Percentiles rank a stretch among this genome's conserved stretches.
phyloP scores from a whole-genome alignment of 2,329 filamentous ascomycete species.

The Pyrenochaeta sp. region DNA sequence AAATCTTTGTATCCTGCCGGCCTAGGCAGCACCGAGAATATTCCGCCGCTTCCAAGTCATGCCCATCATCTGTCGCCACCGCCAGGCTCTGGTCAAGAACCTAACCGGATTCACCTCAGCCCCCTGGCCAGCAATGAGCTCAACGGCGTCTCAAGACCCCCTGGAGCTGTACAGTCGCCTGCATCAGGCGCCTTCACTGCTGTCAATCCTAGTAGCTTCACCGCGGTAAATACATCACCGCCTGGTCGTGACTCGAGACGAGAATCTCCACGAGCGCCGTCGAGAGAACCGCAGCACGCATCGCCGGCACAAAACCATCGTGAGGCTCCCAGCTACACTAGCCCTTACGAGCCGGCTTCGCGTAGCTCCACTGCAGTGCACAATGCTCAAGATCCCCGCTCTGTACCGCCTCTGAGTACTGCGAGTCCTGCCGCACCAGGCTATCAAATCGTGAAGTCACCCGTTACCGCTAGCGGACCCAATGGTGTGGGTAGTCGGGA shows the following conservation, averaged over 20 bases:
- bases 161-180: conserved; percentile 14
- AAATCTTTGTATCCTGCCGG: conserved; percentile 32
- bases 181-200: conserved; percentile 26
- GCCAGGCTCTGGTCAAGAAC: conserved; percentile 26
- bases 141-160: conserved; percentile 33
- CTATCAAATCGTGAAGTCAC: conserved; percentile 20
- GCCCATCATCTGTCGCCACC: conserved; percentile 28
- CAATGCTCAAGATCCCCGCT: conserved; percentile 20
- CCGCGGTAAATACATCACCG: conserved; percentile 32
- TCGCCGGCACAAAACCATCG: conserved; percentile 18
- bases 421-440: conserved; percentile 14
- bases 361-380: conserved; percentile 17
- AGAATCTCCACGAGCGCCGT: conserved; percentile 18
- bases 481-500: conserved; percentile 29
- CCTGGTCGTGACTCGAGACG: conserved; percentile 17
- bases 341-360: conserved; percentile 39
- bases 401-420: conserved; percentile 19
- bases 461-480: conserved; percentile 19
- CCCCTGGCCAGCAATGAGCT: conserved; percentile 40
- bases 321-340: conserved; percentile 35
- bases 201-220: conserved; percentile 34
- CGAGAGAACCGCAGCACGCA: conserved; percentile 22
- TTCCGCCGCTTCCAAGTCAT: conserved; percentile 33
- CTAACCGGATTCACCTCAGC: conserved; percentile 33
- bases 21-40: conserved; percentile 34